Percentiles rank a stretch among this genome's conserved stretches.
Evolutionary conservation across 352 stramenopile species (phyloP).

Genomic region (Phytophthora brassicae): DNA sequence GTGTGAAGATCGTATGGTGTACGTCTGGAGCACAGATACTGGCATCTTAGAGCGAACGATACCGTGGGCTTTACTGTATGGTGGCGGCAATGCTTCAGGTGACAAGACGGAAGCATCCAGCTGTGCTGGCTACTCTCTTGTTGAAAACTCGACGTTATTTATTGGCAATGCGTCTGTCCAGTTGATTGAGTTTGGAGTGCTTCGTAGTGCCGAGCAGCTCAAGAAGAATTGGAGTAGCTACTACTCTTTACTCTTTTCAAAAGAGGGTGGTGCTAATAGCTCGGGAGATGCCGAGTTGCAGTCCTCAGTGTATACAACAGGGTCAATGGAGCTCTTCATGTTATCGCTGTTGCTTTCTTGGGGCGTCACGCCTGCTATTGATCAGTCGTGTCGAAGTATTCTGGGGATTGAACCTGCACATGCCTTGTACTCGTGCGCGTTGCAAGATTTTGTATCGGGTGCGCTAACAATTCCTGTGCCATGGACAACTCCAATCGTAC

Average conservation of each 20-base stretch:
- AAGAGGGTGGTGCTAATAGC: neutral
- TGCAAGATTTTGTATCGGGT: constrained; percentile 53
- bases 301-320: constrained; percentile 60
- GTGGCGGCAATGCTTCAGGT: constrained; percentile 36
- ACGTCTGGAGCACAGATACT: constrained; percentile 80
- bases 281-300: neutral
- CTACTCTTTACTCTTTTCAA: constrained; percentile 37
- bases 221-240: constrained; percentile 74
- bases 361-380: constrained; percentile 63
- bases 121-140: constrained; percentile 11
- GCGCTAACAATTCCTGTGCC: constrained; percentile 76
- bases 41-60: constrained; percentile 70
- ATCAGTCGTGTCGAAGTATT: constrained; percentile 55
- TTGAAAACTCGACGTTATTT: constrained; percentile 54
- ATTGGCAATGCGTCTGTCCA: constrained; percentile 60
- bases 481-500: constrained; percentile 36
- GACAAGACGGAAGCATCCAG: constrained; percentile 9
- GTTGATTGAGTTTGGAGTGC: constrained; percentile 66
- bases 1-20: constrained; percentile 74
- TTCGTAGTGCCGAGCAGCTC: constrained; percentile 65
- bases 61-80: constrained; percentile 53
- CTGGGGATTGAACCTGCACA: constrained; percentile 57
- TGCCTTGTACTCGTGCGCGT: constrained; percentile 64
- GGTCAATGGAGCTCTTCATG: constrained; percentile 70
- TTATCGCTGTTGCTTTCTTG: constrained; percentile 80